Base-by-base conservation (phyloP, 2,329 filamentous ascomycete genomes). In the Calonectria montana region DNA sequence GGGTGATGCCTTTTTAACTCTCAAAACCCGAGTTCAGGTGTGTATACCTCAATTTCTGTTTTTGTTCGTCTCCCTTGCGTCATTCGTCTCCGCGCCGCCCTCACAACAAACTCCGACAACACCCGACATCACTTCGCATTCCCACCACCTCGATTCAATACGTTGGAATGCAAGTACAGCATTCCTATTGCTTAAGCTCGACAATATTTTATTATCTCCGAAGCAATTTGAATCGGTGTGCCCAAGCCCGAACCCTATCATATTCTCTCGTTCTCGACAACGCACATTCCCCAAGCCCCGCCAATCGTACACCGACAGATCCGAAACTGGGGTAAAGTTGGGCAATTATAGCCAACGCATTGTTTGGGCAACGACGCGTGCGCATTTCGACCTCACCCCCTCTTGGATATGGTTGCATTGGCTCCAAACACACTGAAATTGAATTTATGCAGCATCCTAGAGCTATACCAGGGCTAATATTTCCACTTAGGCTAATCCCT, bases 1-100 rank as follows among this genome's bases (percentile, higher is more conserved):
- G 2, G 97, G 97, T 76, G 96, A 99, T 85, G 96, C 97, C 35
- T 98, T 96, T 82, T 86, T 99, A 85, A 98, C 97, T 29, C 88
- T 99, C 74, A 97, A 97, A 84, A 99, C 97, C 70, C 91, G 95
- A 85, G 97, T 99, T 75, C 97, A 99, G 88, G 92, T 94, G 89
- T 75, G 91, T 88, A 59, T 78, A 65, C 61, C 29, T 45, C 59
- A 66, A 72, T 67, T 65, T 77, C 72, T 64, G 72, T 74, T 70
- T 41, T 71, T 64, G 72, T 74, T 70, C 39, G 71, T 62, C 39
- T 71, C 55, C 50, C 43, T 59, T 72, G 69, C 67, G 69, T 72
- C 67, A 69, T 59, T 43, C 63, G 55, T 37, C 29, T 37, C 50
- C 27, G 27, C 21, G 29, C 25, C 45, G 41, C 62, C 29, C 64